phyloP scores from a whole-genome alignment of 2,329 filamentous ascomycete genomes.

The Pseudogymnoascus sp. region DNA sequence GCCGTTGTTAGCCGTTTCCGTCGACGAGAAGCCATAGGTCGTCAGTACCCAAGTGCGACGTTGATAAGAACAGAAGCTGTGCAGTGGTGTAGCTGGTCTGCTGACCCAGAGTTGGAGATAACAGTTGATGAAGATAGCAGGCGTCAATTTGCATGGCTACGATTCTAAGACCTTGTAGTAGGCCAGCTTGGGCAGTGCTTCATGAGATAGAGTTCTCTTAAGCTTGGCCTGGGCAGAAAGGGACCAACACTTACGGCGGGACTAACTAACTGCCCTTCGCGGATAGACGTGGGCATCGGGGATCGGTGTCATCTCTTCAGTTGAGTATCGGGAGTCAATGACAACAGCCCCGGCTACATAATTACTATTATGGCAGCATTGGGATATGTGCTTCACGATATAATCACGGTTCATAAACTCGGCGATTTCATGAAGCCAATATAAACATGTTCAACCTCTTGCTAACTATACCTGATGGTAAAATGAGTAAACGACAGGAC shows the following conservation, averaged over 20 bases:
- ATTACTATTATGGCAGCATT: not conserved
- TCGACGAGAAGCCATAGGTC: not conserved
- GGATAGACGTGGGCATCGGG: not conserved
- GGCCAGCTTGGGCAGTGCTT: not conserved
- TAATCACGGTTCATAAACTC: not conserved
- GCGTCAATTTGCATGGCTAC: not conserved
- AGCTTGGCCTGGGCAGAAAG: not conserved
- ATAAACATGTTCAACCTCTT: not conserved
- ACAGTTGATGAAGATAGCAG: not conserved
- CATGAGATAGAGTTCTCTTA: not conserved
- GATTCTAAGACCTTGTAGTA: not conserved
- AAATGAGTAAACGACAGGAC: conserved; percentile 4
- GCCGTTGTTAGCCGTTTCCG: not conserved
- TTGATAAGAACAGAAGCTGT: not conserved
- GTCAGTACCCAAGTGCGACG: not conserved
- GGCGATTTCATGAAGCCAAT: not conserved
- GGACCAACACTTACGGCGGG: not conserved
- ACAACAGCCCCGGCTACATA: not conserved
- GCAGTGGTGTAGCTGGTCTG: not conserved
- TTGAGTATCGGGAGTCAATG: too few relatives aligned
- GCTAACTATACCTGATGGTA: conserved; percentile 6
- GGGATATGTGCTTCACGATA: not conserved
- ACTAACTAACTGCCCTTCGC: not conserved
- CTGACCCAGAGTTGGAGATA: not conserved
- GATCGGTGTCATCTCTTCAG: not conserved